These are phyloP conservation scores for Microdochium nivale DNA, from an alignment of 2,329 filamentous ascomycete genomes.

Conservation along the genomic window DNA sequence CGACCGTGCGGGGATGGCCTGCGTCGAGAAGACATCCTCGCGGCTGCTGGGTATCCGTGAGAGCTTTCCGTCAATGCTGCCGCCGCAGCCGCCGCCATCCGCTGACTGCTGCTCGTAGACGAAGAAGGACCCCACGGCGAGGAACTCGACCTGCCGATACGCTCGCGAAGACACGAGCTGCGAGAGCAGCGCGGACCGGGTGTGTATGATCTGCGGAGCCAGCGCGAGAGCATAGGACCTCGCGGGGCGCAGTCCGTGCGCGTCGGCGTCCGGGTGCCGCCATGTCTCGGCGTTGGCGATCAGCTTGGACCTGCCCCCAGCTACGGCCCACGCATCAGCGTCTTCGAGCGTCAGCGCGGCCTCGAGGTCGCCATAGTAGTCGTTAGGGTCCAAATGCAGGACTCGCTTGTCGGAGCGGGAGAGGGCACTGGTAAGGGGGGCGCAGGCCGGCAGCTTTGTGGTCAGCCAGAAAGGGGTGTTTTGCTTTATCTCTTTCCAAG, in stretches of 20 bases:
- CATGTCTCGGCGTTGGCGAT: slow-evolving; percentile 23
- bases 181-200: slow-evolving; percentile 67
- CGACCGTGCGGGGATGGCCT: slow-evolving; percentile 64
- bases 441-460: slow-evolving; percentile 26
- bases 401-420: slow-evolving; percentile 89
- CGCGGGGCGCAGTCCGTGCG: slow-evolving; percentile 44
- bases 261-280: slow-evolving; percentile 22
- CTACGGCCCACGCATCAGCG: slow-evolving; percentile 62
- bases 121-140: slow-evolving; percentile 90
- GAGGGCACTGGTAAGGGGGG: slow-evolving; percentile 59
- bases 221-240: slow-evolving; percentile 77
- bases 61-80: slow-evolving; percentile 27
- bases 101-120: slow-evolving; percentile 44
- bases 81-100: slow-evolving; percentile 9
- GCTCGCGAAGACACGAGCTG: slow-evolving; percentile 83
- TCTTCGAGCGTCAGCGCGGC: slow-evolving; percentile 81
- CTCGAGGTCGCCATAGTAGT: slow-evolving; percentile 80
- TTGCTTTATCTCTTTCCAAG: slow-evolving; percentile 9
- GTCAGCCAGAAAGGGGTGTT: slow-evolving; percentile 61
- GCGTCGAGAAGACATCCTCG: slow-evolving; percentile 83
- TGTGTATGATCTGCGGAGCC: slow-evolving; percentile 79
- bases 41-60: slow-evolving; percentile 76
- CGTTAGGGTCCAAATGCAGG: slow-evolving; percentile 79
- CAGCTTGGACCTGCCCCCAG: slow-evolving; percentile 1
- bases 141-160: slow-evolving; percentile 84